Conservation (phyloP, 176 grass and related monocot species). For the Lolium perenne region DNA sequence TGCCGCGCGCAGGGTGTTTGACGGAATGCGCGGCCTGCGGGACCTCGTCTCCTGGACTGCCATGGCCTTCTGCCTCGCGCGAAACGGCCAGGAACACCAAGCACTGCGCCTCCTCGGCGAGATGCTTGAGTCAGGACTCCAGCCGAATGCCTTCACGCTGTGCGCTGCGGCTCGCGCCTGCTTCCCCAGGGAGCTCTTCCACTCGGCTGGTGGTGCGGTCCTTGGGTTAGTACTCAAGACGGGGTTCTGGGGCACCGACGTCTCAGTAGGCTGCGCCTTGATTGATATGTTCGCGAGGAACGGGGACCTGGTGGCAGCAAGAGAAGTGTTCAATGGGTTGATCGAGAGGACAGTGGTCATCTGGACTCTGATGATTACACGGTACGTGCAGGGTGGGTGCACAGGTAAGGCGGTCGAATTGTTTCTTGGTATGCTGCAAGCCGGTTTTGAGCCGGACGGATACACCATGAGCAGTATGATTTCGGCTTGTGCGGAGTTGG, state of each 20-base stretch:
- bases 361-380: constrained; percentile 82
- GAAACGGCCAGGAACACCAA: constrained; percentile 41
- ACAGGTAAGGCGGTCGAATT: constrained; percentile 53
- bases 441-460: constrained; percentile 59
- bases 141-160: constrained; percentile 61
- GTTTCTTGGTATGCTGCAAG: constrained; percentile 68
- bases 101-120: constrained; percentile 44
- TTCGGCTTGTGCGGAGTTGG: constrained; percentile 64
- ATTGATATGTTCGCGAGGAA: constrained; percentile 83
- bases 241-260: constrained; percentile 56
- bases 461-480: constrained; percentile 80
- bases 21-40: constrained; percentile 59
- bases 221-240: constrained; percentile 53
- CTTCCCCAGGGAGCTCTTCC: constrained; percentile 32
- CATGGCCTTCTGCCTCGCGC: constrained; percentile 56
- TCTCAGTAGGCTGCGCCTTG: constrained; percentile 63
- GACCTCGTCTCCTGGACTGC: constrained; percentile 76
- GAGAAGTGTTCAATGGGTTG: constrained; percentile 56
- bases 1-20: constrained; percentile 55
- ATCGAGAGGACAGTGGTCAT: constrained; percentile 59
- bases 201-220: constrained; percentile 10
- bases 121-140: constrained; percentile 46
- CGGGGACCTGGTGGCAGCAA: constrained; percentile 51
- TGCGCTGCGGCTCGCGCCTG: constrained; percentile 46
- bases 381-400: constrained; percentile 51